A percentile compares a stretch with the other conserved stretches of the same genome.
Conservation (phyloP, 1,284 basidiomycete species). For the Rhodotorula sp. region DNA sequence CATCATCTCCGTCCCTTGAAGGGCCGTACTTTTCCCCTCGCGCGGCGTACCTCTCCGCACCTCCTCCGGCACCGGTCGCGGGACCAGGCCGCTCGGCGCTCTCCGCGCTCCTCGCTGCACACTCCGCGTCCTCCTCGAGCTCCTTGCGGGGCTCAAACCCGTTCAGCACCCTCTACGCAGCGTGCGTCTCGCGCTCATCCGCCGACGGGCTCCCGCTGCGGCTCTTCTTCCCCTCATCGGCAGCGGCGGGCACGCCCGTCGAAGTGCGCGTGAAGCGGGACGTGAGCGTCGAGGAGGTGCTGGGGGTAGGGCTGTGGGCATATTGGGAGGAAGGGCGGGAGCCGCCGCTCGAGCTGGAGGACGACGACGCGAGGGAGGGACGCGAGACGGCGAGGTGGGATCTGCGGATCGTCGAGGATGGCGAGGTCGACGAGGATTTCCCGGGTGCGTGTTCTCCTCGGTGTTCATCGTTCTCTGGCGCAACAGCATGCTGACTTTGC, state of each 20-base stretch:
- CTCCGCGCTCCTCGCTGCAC: conserved; percentile 64
- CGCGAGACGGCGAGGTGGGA: conserved; percentile 83
- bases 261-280: conserved; percentile 73
- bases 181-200: conserved; percentile 57
- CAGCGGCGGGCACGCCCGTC: conserved; percentile 59
- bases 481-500: background rate
- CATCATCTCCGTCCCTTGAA: background rate
- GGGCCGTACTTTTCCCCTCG: conserved; percentile 16
- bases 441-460: conserved; percentile 62
- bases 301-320: conserved; percentile 86
- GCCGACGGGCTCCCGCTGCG: conserved; percentile 61
- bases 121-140: conserved; percentile 44
- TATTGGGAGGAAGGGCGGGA: conserved; percentile 87
- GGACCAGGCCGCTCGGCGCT: conserved; percentile 58
- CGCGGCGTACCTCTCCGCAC: conserved; percentile 10
- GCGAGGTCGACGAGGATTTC: conserved; percentile 98
- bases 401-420: conserved; percentile 84
- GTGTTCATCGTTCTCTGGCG: background rate
- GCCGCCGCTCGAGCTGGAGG: conserved; percentile 63
- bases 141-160: conserved; percentile 65
- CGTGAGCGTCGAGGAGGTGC: conserved; percentile 90
- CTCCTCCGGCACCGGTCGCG: background rate
- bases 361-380: conserved; percentile 50
- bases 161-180: conserved; percentile 76
- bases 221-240: conserved; percentile 85